These are phyloP conservation scores for Wickerhamiella spandovensis DNA, from an alignment of 805 yeast species.

Conservation along the genomic window DNA sequence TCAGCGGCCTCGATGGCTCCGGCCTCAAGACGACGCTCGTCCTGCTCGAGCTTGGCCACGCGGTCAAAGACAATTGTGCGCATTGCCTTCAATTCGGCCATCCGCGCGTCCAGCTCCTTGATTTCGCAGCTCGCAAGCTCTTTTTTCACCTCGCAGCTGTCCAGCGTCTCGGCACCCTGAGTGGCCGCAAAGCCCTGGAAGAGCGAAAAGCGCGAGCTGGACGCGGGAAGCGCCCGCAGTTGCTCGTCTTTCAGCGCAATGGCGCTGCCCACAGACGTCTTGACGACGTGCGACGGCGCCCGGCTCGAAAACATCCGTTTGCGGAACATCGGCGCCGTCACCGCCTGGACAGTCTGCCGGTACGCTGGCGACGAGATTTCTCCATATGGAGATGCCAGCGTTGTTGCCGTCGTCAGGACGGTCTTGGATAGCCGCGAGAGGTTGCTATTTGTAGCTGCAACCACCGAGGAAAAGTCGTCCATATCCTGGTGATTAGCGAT, in stretches of 20 bases:
- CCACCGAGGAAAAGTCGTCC: constrained; percentile 23
- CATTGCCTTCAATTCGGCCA: constrained; percentile 36
- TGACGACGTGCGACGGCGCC: constrained; percentile 26
- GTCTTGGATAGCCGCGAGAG: constrained; percentile 26
- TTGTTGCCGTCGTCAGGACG: constrained; percentile 27
- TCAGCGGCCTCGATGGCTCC: constrained; percentile 1
- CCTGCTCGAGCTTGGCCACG: constrained; percentile 47
- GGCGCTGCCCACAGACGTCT: constrained; percentile 18
- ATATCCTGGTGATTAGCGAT: background rate
- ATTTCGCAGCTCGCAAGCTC: constrained; percentile 53
- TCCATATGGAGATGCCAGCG: constrained; percentile 25
- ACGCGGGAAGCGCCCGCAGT: constrained; percentile 26
- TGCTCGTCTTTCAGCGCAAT: background rate
- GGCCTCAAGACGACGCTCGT: constrained; percentile 43
- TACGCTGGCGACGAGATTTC: constrained; percentile 27
- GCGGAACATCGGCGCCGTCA: constrained; percentile 30
- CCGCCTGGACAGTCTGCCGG: constrained; percentile 35
- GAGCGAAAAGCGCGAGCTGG: constrained; percentile 32
- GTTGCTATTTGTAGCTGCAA: constrained; percentile 28
- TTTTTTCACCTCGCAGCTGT: constrained; percentile 47
- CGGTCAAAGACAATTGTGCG: constrained; percentile 44
- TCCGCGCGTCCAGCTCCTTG: constrained; percentile 45
- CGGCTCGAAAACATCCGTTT: constrained; percentile 22
- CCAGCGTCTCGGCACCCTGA: constrained; percentile 27
- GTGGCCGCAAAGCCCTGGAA: constrained; percentile 61